These are phyloP conservation scores for Streptanthus diversifolius DNA, from an alignment of 345 rosid species.

Conservation along the genomic window DNA sequence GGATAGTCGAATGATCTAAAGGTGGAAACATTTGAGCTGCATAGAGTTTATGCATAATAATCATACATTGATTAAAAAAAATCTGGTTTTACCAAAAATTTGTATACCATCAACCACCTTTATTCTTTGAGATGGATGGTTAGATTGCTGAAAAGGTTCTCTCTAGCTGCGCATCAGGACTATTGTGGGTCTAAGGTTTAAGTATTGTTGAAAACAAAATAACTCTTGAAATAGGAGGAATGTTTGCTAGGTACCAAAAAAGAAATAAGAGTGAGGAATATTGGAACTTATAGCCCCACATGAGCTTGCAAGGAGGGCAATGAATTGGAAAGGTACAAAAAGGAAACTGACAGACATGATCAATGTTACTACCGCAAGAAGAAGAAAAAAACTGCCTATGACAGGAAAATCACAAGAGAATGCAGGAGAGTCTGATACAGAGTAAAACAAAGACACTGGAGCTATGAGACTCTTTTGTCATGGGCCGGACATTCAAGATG, in stretches of 20 bases:
- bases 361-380: too few species aligned
- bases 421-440: too few species aligned
- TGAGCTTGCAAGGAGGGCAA: neutral
- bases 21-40: neutral
- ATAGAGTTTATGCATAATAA: neutral
- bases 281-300: neutral
- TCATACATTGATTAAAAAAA: too few species aligned
- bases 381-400: too few species aligned
- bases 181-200: neutral
- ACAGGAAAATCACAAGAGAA: too few species aligned
- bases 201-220: too few species aligned
- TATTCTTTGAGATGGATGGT: neutral
- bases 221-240: neutral
- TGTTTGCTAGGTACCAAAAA: neutral
- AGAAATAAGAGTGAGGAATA: neutral
- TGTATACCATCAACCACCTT: neutral
- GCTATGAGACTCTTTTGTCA: too few species aligned
- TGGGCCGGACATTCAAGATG: too few species aligned
- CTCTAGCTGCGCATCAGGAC: neutral
- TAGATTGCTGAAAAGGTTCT: neutral
- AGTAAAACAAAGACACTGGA: too few species aligned
- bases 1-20: neutral
- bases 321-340: too few species aligned
- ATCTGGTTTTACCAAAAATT: too few species aligned
- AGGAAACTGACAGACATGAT: too few species aligned